phyloP scores from a whole-genome alignment of 441 rosid genomes.

The Adansonia rubrostipa region DNA sequence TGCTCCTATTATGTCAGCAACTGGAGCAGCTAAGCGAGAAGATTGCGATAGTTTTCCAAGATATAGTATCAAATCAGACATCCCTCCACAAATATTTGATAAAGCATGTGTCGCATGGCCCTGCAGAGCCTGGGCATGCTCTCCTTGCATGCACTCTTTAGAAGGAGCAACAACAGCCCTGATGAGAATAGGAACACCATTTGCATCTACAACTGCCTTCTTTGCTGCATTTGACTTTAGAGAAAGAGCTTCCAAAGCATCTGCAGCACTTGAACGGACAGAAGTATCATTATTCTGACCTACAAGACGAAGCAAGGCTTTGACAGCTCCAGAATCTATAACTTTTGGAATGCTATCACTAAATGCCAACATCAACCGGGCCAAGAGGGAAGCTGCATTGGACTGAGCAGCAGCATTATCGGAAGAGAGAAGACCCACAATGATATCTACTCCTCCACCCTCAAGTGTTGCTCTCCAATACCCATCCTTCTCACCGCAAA shows the following conservation, averaged over 20 bases:
- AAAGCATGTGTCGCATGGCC: constrained; percentile 71
- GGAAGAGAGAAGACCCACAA: constrained; percentile 77
- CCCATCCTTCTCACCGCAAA: constrained; percentile 73
- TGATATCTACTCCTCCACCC: constrained; percentile 77
- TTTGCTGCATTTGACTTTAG: constrained; percentile 68
- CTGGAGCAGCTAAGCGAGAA: constrained; percentile 73
- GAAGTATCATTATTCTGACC: constrained; percentile 57
- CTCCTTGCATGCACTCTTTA: constrained; percentile 80
- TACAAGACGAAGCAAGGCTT: constrained; percentile 69
- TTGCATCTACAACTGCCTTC: constrained; percentile 62
- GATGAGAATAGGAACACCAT: constrained; percentile 69
- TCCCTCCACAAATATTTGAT: constrained; percentile 81
- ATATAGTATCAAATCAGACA: constrained; percentile 67
- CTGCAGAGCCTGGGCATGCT: constrained; percentile 62
- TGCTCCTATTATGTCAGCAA: constrained; percentile 83
- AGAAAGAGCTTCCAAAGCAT: constrained; percentile 83
- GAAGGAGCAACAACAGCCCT: constrained; percentile 86
- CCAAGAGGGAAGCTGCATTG: constrained; percentile 93
- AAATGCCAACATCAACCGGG: constrained; percentile 70
- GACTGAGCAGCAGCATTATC: constrained; percentile 76
- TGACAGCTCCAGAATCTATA: constrained; percentile 76
- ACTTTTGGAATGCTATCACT: constrained; percentile 65
- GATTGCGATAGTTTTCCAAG: constrained; percentile 74
- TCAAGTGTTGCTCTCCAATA: constrained; percentile 76
- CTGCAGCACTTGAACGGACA: constrained; percentile 79